Base-by-base conservation (phyloP, 179 eudicot species). In the Drosera spatulata region DNA sequence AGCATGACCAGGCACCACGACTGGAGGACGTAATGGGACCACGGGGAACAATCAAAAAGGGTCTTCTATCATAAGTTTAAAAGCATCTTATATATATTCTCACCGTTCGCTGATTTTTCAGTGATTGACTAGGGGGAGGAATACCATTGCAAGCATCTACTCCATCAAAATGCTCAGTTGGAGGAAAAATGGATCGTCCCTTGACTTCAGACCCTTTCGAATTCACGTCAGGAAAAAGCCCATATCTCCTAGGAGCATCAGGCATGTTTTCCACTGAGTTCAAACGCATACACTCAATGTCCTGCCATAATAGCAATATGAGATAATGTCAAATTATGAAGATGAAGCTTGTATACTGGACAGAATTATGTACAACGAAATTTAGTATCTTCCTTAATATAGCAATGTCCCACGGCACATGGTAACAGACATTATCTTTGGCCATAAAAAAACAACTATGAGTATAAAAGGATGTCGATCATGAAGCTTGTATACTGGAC, bases 201-300 rank as follows among this genome's bases (percentile, higher is more conserved):
- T 55, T 69, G 69, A 68, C 52, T 67, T 68, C 79, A 22, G 77
- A 67, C 55, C 74, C 82, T 54, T 64, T 83, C 57, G 72, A 54
- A 56, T 68, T 75, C 71, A 61, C 73, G 58, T 80, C 81, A 65
- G 59, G 63, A 42, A 61, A 59, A 71, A 68, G 64, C 64, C 63
- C 68, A 57, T 74, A 81, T 58, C 73, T 84, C 63, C 79, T 77
- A 66, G 76, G 67, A 39, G 72, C 75, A 60, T 89, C 80, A 39
- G 98, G 98, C 82, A 88, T 84, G 55, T 86, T 86, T 69, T 86
- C 96, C 41, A 70, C 53, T 9, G 82, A 95, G 66, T 88, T 80
- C 61, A 64, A 68, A 5, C 96, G 98, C 98, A 91, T 91, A 79
- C 98, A 91, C 70, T 91, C 95, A 67, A 82, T 82, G 74, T 91